Conservation (phyloP, 352 stramenopile species). For the Globisporangium echinulatum region DNA sequence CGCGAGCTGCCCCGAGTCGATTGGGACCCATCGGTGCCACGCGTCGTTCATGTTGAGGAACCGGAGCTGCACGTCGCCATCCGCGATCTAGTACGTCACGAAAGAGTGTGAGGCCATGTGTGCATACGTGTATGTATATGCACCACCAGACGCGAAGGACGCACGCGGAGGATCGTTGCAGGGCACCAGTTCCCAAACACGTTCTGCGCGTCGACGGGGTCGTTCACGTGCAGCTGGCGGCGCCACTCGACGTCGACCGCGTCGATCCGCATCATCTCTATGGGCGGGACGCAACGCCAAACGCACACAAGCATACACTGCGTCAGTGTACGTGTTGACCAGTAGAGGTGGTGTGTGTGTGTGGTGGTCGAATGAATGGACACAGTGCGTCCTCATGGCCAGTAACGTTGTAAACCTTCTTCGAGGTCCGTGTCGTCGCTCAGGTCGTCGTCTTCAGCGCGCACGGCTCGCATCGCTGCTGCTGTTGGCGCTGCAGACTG, state of each 20-base stretch:
- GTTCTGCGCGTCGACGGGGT: conserved; percentile 73
- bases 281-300: background rate
- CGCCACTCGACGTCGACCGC: conserved; percentile 66
- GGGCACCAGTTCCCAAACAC: conserved; percentile 83
- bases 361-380: background rate
- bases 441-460: conserved; percentile 1
- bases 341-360: background rate
- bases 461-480: background rate
- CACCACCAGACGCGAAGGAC: background rate
- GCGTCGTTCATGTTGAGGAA: conserved; percentile 81
- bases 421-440: conserved; percentile 74
- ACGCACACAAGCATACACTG: conserved; percentile 1
- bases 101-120: background rate
- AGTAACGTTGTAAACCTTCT: conserved; percentile 34
- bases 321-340: background rate
- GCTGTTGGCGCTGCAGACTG: background rate
- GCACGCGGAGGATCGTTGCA: conserved; percentile 40
- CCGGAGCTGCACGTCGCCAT: conserved; percentile 58
- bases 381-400: too few relatives aligned
- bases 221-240: conserved; percentile 50
- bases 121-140: background rate
- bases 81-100: conserved; percentile 24
- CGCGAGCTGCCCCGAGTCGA: conserved; percentile 60
- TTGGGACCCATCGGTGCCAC: conserved; percentile 61
- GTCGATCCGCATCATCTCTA: conserved; percentile 83